Evolutionary conservation across 2,329 filamentous ascomycete genomes (phyloP).

Genomic region (Thelonectria olida): DNA sequence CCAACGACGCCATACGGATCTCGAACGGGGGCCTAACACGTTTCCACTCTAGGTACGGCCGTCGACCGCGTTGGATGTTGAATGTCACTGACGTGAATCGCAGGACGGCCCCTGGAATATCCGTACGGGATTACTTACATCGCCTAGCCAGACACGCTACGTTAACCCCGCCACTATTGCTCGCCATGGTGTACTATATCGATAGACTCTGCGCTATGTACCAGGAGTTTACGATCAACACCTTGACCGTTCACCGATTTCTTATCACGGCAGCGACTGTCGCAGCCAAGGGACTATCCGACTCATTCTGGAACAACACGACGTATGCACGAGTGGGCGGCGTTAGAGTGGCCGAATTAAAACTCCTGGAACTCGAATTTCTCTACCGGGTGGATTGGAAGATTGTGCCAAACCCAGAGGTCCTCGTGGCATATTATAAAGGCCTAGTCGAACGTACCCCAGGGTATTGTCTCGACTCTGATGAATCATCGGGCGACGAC

Average conservation of each 20-base stretch:
- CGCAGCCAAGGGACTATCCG: slow-evolving; percentile 93
- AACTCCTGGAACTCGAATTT: slow-evolving; percentile 92
- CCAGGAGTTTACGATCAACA: slow-evolving; percentile 94
- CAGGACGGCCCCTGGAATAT: slow-evolving; percentile 83
- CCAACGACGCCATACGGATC: slow-evolving; percentile 86
- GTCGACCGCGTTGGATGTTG: slow-evolving; percentile 11
- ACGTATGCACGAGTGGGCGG: slow-evolving; percentile 95
- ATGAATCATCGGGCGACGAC: slow-evolving; percentile 45
- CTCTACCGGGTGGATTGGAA: slow-evolving; percentile 93
- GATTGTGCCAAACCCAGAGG: slow-evolving; percentile 94
- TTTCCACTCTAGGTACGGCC: slow-evolving; percentile 86
- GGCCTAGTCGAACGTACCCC: slow-evolving; percentile 78
- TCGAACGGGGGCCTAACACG: slow-evolving; percentile 84
- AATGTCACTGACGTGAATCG: slow-evolving; percentile 35
- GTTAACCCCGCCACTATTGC: slow-evolving; percentile 88
- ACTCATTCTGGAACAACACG: slow-evolving; percentile 98
- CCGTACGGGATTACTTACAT: slow-evolving; percentile 91
- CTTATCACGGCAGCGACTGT: slow-evolving; percentile 96
- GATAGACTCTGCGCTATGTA: slow-evolving; percentile 93
- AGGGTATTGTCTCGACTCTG: slow-evolving; percentile 61
- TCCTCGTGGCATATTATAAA: slow-evolving; percentile 91
- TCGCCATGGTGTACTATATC: slow-evolving; percentile 99
- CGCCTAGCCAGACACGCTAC: slow-evolving; percentile 94
- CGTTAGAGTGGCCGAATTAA: slow-evolving; percentile 88
- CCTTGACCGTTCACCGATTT: slow-evolving; percentile 95